Base-by-base conservation (phyloP, 2,329 filamentous ascomycete species). In the Monosporascus ibericus region DNA sequence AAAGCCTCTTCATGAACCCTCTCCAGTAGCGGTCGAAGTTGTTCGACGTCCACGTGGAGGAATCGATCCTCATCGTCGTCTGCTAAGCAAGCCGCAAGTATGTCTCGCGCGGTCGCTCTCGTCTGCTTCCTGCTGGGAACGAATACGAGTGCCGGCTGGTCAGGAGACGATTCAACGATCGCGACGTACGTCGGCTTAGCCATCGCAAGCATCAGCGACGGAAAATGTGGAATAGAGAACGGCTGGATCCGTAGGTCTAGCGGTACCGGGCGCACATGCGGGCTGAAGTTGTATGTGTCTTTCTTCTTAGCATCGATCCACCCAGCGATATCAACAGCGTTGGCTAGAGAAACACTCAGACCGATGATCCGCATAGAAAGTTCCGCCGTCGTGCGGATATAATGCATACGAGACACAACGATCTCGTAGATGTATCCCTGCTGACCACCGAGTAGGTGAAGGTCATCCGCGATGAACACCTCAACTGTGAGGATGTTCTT, bases 261-360 rank as follows among this genome's bases (percentile, higher is more conserved):
- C 22, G 92, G 92, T 18, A 96, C 84, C 1, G 91, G 88, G 52
- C 95, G 86, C 55, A 92, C 86, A 64, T 92, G 87, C 2, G 94
- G 94, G 63, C 90, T 96, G 75, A 99, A 99, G 74, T 99, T 99
- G 79, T 92, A 99, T 58, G 96, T 96, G 48, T 94, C 95, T 68
- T 99, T 94, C 75, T 96, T 97, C 70, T 86, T 95, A 7, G 92
- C 94, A 60, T 95, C 94, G 60, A 99, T 91, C 94, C 94, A 99
- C 72, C 96, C 94, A 49, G 92, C 92, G 63, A 99, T 82, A 64
- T 99, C 94, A 54, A 91, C 84, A 48, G 92, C 92, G 67, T 96
- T 97, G 5, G 94, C 86, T 22, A 99, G 78, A 24, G 94, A 95
- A 27, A 96, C 94, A 66, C 90, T 92, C 55, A 99, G 74, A 2